Evolutionary conservation across 2,329 filamentous ascomycete species (phyloP), one percentile per base, ranked within the genome.

Genomic region (Trichoderma gracile): DNA sequence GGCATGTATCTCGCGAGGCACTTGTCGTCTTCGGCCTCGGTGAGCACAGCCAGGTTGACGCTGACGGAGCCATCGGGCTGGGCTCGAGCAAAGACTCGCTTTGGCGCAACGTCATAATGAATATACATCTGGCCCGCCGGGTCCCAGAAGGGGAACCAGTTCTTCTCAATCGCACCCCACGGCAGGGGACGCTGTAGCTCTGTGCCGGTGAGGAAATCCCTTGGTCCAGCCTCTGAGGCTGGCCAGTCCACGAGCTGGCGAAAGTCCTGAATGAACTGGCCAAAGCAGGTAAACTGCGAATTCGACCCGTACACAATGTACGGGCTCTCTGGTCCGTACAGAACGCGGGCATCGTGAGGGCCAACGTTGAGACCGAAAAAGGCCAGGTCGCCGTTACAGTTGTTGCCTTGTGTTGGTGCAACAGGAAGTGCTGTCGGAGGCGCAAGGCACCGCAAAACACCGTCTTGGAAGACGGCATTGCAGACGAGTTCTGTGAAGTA

Each of bases 101-200:
- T 74, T 0, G 84, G 84, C 0, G 70, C 68, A 2, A 86, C 70
- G 67, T 86, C 83, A 70, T 86, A 80, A 70, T 87, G 84, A 1
- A 78, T 76, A 69, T 85, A 85, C 56, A 79, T 73, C 21, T 77
- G 70, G 5, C 78, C 79, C 0, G 75, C 64, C 0, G 66, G 64
- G 66, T 86, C 84, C 85, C 85, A 88, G 74, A 87, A 88, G 2
- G 84, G 66, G 67, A 87, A 88, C 77, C 80, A 88, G 69, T 88
- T 88, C 79, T 87, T 87, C 73, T 88, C 85, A 27, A 87, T 69
- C 0, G 68, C 42, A 3, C 71, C 69, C 68, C 75, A 81, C 0
- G 81, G 79, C 1, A 68, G 65, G 0, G 83, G 84, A 0, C 84
- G 76, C 43, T 82, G 80, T 3, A 88, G 71, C 67, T 87, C 85